phyloP scores from a whole-genome alignment of 2,329 filamentous ascomycete species.

The Phyllosticta citriasiana region DNA sequence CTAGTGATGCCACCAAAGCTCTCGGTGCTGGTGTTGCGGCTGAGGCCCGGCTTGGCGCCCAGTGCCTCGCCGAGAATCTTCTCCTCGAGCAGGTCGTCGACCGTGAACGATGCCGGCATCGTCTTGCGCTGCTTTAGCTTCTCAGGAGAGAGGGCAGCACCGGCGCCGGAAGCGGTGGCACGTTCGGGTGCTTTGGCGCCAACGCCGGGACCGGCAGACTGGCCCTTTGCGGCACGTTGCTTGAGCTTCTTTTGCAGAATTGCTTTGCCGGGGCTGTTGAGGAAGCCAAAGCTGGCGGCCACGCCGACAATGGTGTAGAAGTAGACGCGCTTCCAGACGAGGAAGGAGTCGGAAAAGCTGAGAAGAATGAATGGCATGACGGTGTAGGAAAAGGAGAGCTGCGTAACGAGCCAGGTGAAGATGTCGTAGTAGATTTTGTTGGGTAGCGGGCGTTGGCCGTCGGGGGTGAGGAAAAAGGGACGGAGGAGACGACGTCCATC shows the following conservation, averaged over 20 bases:
- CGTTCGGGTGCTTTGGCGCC: conserved; percentile 13
- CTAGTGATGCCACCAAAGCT: conserved; percentile 16
- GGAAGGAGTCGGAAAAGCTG: conserved; percentile 56
- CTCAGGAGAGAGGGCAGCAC: not conserved
- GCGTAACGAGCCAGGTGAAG: conserved; percentile 63
- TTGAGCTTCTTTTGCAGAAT: conserved; percentile 30
- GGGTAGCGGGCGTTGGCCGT: conserved; percentile 46
- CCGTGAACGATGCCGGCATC: not conserved
- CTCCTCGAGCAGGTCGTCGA: conserved; percentile 6
- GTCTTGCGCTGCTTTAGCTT: not conserved
- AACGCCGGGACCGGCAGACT: not conserved
- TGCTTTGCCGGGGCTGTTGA: conserved; percentile 66
- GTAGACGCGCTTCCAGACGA: conserved; percentile 76
- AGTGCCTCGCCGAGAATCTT: conserved; percentile 9
- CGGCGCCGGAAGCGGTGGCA: conserved; percentile 37
- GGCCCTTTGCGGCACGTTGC: conserved; percentile 20
- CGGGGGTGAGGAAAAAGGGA: conserved; percentile 81
- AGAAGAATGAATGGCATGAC: conserved; percentile 81
- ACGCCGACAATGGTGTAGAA: conserved; percentile 74
- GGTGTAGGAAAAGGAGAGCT: conserved; percentile 73
- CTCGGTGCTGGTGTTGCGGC: conserved; percentile 2
- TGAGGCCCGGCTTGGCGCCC: conserved; percentile 1
- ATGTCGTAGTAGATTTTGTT: conserved; percentile 82
- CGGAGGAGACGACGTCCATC: conserved; percentile 83
- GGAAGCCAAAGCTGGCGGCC: conserved; percentile 57